These are phyloP conservation scores for Tuber umbilicatum DNA, from an alignment of 495 filamentous ascomycete species.

Conservation along the genomic window DNA sequence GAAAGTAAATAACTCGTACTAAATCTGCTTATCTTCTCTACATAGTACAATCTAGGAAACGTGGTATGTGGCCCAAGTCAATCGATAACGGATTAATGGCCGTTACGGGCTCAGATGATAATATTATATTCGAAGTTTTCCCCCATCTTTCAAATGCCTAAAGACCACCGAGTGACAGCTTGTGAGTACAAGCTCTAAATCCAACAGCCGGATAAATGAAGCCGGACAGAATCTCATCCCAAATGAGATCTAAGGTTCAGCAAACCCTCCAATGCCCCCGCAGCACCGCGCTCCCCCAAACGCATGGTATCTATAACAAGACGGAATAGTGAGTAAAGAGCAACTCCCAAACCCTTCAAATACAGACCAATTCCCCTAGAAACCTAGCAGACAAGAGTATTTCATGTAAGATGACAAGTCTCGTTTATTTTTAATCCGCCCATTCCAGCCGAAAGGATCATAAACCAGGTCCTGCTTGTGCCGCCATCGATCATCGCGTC, in stretches of 20 bases:
- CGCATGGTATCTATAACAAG: neutral
- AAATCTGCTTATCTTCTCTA: neutral
- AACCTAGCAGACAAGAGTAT: neutral
- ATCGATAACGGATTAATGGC: no score
- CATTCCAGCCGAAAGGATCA: constrained; percentile 57
- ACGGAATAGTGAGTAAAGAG: neutral
- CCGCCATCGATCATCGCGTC: constrained; percentile 72
- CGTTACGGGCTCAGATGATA: neutral
- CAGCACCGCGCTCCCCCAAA: neutral
- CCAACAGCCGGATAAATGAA: neutral
- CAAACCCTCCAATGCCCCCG: neutral
- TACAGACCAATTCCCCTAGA: neutral
- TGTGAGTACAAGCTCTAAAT: neutral
- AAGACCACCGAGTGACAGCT: neutral
- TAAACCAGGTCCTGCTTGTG: constrained; percentile 78
- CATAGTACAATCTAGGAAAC: neutral
- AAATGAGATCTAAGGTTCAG: neutral
- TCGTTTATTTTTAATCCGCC: neutral
- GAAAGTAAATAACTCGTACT: neutral
- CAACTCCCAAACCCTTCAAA: neutral
- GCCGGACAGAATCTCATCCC: neutral
- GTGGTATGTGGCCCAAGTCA: neutral
- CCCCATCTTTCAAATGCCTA: neutral
- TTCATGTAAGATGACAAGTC: neutral
- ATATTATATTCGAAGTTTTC: neutral